These are phyloP conservation scores for Trifolium dubium DNA, from an alignment of 306 rosid genomes.

Conservation along the genomic window DNA sequence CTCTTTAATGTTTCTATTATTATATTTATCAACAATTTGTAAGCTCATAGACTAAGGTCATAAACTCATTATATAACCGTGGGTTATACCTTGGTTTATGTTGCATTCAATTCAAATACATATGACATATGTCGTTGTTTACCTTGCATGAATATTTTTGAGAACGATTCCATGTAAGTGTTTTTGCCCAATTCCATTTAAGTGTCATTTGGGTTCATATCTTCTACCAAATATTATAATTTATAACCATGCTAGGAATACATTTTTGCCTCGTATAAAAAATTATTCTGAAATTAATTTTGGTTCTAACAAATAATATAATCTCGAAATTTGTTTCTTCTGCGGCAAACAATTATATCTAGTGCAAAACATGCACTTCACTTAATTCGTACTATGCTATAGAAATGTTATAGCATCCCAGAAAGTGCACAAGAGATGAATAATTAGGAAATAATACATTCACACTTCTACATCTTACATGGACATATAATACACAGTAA, in stretches of 20 bases:
- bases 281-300: too few relatives aligned
- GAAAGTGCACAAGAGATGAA: background rate
- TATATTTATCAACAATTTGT: conserved; percentile 36
- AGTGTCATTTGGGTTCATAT: conserved; percentile 2
- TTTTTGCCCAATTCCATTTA: background rate
- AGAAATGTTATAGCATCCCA: background rate
- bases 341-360: background rate
- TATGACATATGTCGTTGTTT: background rate
- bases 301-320: background rate
- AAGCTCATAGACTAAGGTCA: conserved; percentile 10
- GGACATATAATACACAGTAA: background rate
- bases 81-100: conserved; percentile 30
- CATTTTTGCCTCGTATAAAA: background rate
- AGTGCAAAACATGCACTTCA: background rate
- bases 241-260: background rate
- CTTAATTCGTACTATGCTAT: background rate
- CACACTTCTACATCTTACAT: background rate
- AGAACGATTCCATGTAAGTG: conserved; percentile 17
- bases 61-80: conserved; percentile 31
- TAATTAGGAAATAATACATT: too few relatives aligned
- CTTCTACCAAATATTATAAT: background rate
- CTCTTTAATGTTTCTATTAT: conserved; percentile 18
- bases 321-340: background rate
- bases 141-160: conserved; percentile 28
- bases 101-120: conserved; percentile 34